Base-by-base conservation (phyloP, 306 rosid genomes). In the Coriaria nepalensis region DNA sequence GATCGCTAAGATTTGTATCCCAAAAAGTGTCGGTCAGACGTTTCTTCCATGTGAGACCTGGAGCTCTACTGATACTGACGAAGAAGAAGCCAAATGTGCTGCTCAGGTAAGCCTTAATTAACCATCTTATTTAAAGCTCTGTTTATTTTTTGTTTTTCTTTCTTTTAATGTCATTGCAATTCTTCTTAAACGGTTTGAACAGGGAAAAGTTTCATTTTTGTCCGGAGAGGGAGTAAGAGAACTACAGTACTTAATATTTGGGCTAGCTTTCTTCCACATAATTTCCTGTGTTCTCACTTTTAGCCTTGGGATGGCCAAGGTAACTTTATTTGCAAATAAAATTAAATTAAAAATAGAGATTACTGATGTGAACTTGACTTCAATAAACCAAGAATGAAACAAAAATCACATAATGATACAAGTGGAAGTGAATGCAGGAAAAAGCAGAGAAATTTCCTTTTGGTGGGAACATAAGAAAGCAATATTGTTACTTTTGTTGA, bases 281-380 rank as follows among this genome's bases (percentile, higher is more conserved):
- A 13, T 64, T 44, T 75, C 75, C 29, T 59, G 68, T 12, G 13
- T 75, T 7, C 77, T 79, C 49, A 79, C 75, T 8, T 72, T 73
- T 43, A 11, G 61, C 35, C 80, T 79, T 49, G 87, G 87, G 35
- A 56, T 75, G 61, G 82, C 80, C 4, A 79, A 79, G 87, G 87
- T 79, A 38, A 4, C 5, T 8, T 33, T 35, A 0, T 4, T 45
- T 40, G 6, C 13, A 47, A 37, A 47, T n/a, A n/a, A n/a, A n/a
- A n/a, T n/a, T n/a, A n/a, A n/a, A n/a, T n/a, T n/a, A n/a, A n/a
- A n/a, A n/a, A n/a, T n/a, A n/a, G n/a, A n/a, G n/a, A n/a, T n/a
- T n/a, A n/a, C n/a, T n/a, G n/a, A n/a, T n/a, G n/a, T n/a, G n/a
- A 47, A 29, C 13, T 32, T 47, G 33, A 9, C 37, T 10, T 35